Conservation (phyloP, 495 filamentous ascomycete species). For the Hypoxylon intermedium region DNA sequence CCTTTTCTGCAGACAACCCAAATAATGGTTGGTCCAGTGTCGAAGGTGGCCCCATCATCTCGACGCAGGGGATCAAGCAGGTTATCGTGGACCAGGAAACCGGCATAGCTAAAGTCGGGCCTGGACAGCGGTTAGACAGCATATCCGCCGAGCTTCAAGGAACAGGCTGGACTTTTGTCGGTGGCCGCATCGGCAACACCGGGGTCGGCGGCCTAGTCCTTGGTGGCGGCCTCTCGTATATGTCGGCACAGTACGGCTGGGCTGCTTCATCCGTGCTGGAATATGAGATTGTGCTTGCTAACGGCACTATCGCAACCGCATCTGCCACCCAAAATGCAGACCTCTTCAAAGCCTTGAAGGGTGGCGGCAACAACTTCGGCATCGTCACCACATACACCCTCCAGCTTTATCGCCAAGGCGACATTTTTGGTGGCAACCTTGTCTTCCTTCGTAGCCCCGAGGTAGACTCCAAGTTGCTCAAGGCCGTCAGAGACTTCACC, state of each 20-base stretch:
- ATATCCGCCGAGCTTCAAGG: constrained; percentile 57
- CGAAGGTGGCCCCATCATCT: constrained; percentile 59
- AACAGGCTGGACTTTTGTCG: constrained; percentile 54
- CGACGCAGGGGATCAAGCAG: constrained; percentile 53
- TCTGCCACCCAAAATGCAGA: constrained; percentile 50
- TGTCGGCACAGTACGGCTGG: constrained; percentile 65
- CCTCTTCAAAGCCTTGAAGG: constrained; percentile 54
- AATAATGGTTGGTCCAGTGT: constrained; percentile 61
- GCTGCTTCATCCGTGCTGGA: constrained; percentile 60
- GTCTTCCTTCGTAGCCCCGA: constrained; percentile 50
- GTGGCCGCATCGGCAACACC: constrained; percentile 57
- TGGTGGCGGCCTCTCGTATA: constrained; percentile 55
- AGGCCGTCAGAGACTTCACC: constrained; percentile 60
- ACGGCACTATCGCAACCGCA: constrained; percentile 61
- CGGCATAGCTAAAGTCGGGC: constrained; percentile 53
- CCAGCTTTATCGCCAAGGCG: constrained; percentile 55
- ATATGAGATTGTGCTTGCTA: constrained; percentile 65
- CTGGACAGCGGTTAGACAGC: constrained; percentile 57
- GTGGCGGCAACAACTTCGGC: constrained; percentile 60
- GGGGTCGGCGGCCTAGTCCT: constrained; percentile 55
- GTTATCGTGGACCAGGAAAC: constrained; percentile 55
- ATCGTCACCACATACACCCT: constrained; percentile 58
- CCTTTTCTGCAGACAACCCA: too few relatives aligned
- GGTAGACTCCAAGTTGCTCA: constrained; percentile 51
- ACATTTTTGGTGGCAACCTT: constrained; percentile 63